Conservation (phyloP, 768 basidiomycete genomes). For the Melanogaster broomeanus region DNA sequence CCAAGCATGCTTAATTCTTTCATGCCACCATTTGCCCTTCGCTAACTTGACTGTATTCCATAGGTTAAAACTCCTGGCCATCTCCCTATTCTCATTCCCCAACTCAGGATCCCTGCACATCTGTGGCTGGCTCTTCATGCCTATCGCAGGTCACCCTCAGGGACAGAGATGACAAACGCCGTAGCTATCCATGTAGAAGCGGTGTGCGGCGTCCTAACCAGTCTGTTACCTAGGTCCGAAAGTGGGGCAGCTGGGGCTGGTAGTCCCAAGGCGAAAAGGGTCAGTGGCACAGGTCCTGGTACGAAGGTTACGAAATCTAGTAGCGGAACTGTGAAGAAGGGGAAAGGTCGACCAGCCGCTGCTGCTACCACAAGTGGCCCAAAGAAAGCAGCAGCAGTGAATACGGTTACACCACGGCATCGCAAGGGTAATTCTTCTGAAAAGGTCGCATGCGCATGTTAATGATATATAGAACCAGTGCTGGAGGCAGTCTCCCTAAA, state of each 20-base stretch:
- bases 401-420: constrained; percentile 48
- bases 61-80: constrained; percentile 34
- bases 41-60: neutral
- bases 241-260: constrained; percentile 15
- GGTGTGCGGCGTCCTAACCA: constrained; percentile 51
- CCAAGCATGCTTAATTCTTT: no score
- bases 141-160: constrained; percentile 51
- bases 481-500: constrained; percentile 19
- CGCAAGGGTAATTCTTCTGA: constrained; percentile 37
- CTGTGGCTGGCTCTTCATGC: constrained; percentile 74
- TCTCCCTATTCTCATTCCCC: constrained; percentile 33
- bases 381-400: constrained; percentile 12
- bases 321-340: constrained; percentile 35
- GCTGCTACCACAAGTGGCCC: neutral
- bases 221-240: constrained; percentile 29
- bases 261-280: constrained; percentile 23
- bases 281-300: constrained; percentile 21
- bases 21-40: neutral
- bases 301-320: constrained; percentile 7
- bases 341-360: constrained; percentile 39
- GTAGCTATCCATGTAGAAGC: constrained; percentile 55
- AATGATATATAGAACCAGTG: constrained; percentile 2
- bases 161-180: constrained; percentile 39
- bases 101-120: constrained; percentile 57
- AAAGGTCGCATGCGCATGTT: neutral